These are phyloP conservation scores for Fonsecaea monophora DNA, from an alignment of 2,329 filamentous ascomycete species.

Conservation along the genomic window DNA sequence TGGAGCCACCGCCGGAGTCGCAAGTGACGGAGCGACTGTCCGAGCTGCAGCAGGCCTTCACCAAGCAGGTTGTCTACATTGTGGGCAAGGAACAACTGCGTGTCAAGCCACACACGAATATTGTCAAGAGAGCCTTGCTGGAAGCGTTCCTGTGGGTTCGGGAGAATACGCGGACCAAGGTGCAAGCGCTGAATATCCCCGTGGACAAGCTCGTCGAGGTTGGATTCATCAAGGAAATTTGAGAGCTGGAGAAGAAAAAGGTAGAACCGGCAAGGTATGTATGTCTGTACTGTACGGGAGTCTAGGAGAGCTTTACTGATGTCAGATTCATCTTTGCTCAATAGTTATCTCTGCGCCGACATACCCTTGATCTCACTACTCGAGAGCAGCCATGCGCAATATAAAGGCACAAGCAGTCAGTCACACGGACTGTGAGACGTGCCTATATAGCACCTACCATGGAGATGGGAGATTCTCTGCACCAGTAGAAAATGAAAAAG, in stretches of 20 bases:
- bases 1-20: background rate
- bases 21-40: conserved; percentile 33
- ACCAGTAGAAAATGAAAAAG: too few relatives aligned
- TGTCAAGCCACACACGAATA: conserved; percentile 40
- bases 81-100: conserved; percentile 51
- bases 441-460: too few relatives aligned
- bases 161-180: conserved; percentile 48
- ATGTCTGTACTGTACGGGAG: background rate
- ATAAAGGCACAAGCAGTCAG: too few relatives aligned
- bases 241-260: background rate
- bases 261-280: background rate
- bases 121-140: conserved; percentile 42
- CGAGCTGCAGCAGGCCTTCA: conserved; percentile 52
- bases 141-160: conserved; percentile 49
- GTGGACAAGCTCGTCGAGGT: conserved; percentile 50
- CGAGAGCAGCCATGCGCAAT: too few relatives aligned
- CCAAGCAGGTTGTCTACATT: conserved; percentile 59
- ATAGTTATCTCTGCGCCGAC: too few relatives aligned
- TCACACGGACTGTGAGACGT: too few relatives aligned
- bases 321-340: too few relatives aligned
- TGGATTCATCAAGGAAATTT: conserved; percentile 51
- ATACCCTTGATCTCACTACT: too few relatives aligned
- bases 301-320: background rate
- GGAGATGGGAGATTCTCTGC: too few relatives aligned
- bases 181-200: conserved; percentile 43